A percentile compares a stretch with the other conserved stretches of the same genome.
Evolutionary conservation across 352 stramenopile species (phyloP).

Genomic region (Pythium rhizo-oryzae): DNA sequence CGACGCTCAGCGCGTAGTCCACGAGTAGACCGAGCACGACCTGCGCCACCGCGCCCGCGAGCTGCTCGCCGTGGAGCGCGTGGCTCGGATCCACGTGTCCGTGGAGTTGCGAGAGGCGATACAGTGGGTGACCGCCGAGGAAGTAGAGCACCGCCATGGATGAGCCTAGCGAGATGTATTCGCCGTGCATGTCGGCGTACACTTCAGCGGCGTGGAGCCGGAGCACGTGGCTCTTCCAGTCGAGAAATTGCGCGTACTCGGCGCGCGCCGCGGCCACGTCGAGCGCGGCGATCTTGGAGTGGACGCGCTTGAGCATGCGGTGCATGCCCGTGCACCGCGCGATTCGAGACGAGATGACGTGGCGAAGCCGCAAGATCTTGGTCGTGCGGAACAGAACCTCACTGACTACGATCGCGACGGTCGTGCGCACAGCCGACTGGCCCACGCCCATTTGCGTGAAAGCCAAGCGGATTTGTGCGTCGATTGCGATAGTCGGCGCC

Average conservation of each 20-base stretch:
- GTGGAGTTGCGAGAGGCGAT: slow-evolving; percentile 15
- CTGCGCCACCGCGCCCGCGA: slow-evolving; percentile 23
- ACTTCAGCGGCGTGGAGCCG: slow-evolving; percentile 44
- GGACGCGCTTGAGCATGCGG: slow-evolving; percentile 36
- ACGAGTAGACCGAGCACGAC: not conserved
- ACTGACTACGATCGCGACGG: slow-evolving; percentile 31
- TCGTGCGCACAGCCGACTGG: slow-evolving; percentile 15
- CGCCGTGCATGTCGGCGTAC: slow-evolving; percentile 52
- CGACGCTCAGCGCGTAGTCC: slow-evolving; percentile 38
- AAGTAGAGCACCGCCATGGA: slow-evolving; percentile 32
- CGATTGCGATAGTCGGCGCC: slow-evolving; percentile 33
- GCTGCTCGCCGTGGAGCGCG: not conserved
- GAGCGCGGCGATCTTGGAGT: slow-evolving; percentile 31
- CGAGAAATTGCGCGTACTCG: slow-evolving; percentile 41
- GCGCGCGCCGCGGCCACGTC: slow-evolving; percentile 29
- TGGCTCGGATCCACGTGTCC: not conserved
- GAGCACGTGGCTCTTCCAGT: slow-evolving; percentile 43
- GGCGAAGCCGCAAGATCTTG: slow-evolving; percentile 39
- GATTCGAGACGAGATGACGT: slow-evolving; percentile 28
- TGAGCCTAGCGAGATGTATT: slow-evolving; percentile 50
- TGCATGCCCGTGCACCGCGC: slow-evolving; percentile 32
- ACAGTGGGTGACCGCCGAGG: slow-evolving; percentile 32
- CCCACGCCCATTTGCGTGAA: slow-evolving; percentile 31
- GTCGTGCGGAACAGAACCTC: slow-evolving; percentile 41
- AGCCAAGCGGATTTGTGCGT: slow-evolving; percentile 36